Conservation (phyloP, 768 basidiomycete genomes). For the Russula olivacea region DNA sequence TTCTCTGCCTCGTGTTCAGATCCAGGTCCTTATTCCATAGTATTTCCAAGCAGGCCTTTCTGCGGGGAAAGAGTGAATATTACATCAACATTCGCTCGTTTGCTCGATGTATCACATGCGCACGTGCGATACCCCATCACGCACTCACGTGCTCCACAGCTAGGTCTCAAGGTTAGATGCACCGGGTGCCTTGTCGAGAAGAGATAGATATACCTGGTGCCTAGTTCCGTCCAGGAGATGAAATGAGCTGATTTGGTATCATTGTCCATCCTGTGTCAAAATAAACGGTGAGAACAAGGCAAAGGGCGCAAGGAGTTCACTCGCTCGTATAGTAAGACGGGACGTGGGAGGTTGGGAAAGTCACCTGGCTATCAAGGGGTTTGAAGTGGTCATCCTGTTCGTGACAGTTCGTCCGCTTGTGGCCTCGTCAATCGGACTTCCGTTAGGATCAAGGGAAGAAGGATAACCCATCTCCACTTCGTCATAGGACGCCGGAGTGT, state of each 20-base stretch:
- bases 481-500: constrained; percentile 42
- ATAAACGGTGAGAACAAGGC: not conserved
- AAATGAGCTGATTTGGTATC: constrained; percentile 75
- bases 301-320: constrained; percentile 30
- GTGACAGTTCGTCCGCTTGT: no score
- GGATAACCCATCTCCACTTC: constrained; percentile 49
- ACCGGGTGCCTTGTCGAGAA: not conserved
- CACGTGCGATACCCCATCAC: no score
- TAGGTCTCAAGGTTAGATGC: not conserved
- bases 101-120: no score
- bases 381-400: constrained; percentile 35
- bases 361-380: constrained; percentile 29
- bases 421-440: constrained; percentile 39
- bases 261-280: constrained; percentile 65
- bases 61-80: no score
- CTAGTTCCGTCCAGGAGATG: constrained; percentile 77
- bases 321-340: constrained; percentile 59
- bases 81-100: no score
- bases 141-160: no score
- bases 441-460: constrained; percentile 43
- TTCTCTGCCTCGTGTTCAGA: no score
- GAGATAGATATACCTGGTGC: constrained; percentile 45
- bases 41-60: no score
- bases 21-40: no score
- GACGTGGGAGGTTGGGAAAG: constrained; percentile 17